A percentile compares a stretch with the other conserved stretches of the same genome.
phyloP scores from a whole-genome alignment of 2,329 filamentous ascomycete genomes.

The Cladosporium sp. region DNA sequence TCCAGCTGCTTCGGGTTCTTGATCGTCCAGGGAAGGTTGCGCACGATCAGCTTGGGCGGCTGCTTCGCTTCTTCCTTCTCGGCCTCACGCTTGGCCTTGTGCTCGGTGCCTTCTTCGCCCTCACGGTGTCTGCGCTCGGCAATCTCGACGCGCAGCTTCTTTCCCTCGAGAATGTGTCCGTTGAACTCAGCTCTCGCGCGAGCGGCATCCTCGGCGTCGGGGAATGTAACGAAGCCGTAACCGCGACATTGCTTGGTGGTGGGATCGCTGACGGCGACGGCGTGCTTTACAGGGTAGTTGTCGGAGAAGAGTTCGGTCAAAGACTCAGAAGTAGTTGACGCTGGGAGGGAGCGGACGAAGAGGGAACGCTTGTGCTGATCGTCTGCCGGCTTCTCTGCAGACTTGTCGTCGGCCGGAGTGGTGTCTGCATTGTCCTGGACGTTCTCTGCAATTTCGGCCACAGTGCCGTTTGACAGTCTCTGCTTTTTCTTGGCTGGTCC shows the following conservation, averaged over 20 bases:
- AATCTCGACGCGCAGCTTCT: conserved; percentile 78
- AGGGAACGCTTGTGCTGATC: conserved; percentile 48
- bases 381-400: conserved; percentile 7
- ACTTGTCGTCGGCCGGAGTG: background rate
- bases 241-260: conserved; percentile 83
- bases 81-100: conserved; percentile 64
- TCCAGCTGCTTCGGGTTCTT: conserved; percentile 78
- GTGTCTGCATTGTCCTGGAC: background rate
- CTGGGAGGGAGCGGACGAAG: conserved; percentile 83
- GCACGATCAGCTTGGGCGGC: conserved; percentile 80
- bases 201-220: conserved; percentile 84
- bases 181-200: conserved; percentile 77
- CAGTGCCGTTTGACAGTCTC: conserved; percentile 25
- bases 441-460: conserved; percentile 18
- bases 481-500: conserved; percentile 30
- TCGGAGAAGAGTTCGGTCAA: conserved; percentile 89
- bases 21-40: conserved; percentile 94
- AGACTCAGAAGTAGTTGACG: conserved; percentile 71
- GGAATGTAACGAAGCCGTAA: conserved; percentile 95
- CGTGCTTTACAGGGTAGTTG: conserved; percentile 91
- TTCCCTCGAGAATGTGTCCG: conserved; percentile 70
- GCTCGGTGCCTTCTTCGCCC: conserved; percentile 33
- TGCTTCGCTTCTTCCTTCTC: conserved; percentile 59
- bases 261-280: conserved; percentile 82
- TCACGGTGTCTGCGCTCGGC: conserved; percentile 79